Base-by-base conservation (phyloP, 441 rosid genomes). In the Populus hybrid region DNA sequence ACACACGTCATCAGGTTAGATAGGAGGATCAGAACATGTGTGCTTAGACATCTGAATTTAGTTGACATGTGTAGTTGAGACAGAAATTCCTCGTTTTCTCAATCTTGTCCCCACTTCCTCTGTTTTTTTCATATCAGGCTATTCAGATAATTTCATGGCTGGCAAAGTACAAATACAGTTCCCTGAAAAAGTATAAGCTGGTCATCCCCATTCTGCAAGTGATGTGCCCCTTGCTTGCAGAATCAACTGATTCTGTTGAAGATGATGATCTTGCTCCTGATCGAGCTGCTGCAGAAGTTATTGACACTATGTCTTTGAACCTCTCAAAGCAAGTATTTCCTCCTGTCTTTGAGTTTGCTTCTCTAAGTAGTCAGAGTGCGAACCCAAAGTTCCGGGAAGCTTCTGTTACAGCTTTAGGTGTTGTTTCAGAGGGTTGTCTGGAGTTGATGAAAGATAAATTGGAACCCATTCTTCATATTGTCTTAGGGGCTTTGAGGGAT, bases 261-360 rank as follows among this genome's bases (percentile, higher is more conserved):
- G 99, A 93, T 79, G 97, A 97, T 90, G 99, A 97, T 90, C 99
- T 97, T 82, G 92, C 95, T 74, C 90, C 98, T 71, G 99, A 97
- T 86, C 90, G 98, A 78, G 98, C 99, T 81, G 98, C 99, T 84
- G 99, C 99, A 28, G 99, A 97, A 91, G 99, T 97, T 86, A 93
- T 97, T 80, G 99, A 97, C 81, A 97, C 99, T 6, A 88, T 94
- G 90, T 93, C 99, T 78, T 79, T 94, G 88, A 94, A 88, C 87
- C 91, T 97, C 77, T 87, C 99, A 63, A 97, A 93, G 83, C 99
- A 88, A 73, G 94, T 97, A 1, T 92, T 91, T 69, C 89, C 84
- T 46, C 92, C 95, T 67, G 93, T 93, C 81, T 74, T 87, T 67
- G 98, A 97, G 84, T 97, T 97, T 83, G 90, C 99, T 82, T 94